Percentiles rank a stretch among this genome's conserved stretches.
Conservation (phyloP, 495 filamentous ascomycete species). For the Podospora conica region DNA sequence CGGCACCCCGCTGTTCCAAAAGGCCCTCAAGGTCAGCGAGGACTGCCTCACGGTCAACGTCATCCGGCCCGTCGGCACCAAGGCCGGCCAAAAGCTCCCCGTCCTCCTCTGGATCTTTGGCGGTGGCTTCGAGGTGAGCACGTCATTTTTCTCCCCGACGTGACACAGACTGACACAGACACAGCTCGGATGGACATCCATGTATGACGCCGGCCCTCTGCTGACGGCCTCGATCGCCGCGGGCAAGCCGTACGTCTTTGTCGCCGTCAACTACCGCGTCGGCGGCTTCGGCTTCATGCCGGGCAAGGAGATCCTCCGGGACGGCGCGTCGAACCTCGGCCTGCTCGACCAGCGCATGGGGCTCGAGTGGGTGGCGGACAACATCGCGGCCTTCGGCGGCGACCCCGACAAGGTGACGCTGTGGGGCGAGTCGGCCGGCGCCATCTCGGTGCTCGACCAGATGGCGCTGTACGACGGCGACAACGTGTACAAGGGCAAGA, state of each 20-base stretch:
- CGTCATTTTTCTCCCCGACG: background rate
- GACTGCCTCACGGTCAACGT: constrained; percentile 66
- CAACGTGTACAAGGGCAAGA: constrained; percentile 61
- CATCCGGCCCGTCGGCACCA: constrained; percentile 54
- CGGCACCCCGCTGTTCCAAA: constrained; percentile 54
- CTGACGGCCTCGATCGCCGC: constrained; percentile 46
- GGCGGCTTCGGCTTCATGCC: constrained; percentile 56
- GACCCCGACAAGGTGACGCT: constrained; percentile 62
- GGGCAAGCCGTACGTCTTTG: constrained; percentile 57
- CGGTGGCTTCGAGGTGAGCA: constrained; percentile 56
- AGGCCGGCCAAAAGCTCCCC: constrained; percentile 50
- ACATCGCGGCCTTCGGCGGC: constrained; percentile 63
- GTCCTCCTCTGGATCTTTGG: constrained; percentile 73
- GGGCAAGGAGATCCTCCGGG: constrained; percentile 57
- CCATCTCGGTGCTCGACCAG: constrained; percentile 66
- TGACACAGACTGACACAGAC: constrained; percentile 3
- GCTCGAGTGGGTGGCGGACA: constrained; percentile 58
- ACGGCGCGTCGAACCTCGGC: constrained; percentile 57
- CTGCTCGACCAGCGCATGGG: constrained; percentile 62
- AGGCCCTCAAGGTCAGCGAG: constrained; percentile 44
- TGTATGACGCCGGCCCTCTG: constrained; percentile 54
- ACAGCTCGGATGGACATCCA: constrained; percentile 42
- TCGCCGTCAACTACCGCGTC: constrained; percentile 58
- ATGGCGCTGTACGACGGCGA: constrained; percentile 64
- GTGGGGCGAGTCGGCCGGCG: constrained; percentile 68